Conservation (phyloP, 306 rosid genomes). For the Ormosia semicastrata region DNA sequence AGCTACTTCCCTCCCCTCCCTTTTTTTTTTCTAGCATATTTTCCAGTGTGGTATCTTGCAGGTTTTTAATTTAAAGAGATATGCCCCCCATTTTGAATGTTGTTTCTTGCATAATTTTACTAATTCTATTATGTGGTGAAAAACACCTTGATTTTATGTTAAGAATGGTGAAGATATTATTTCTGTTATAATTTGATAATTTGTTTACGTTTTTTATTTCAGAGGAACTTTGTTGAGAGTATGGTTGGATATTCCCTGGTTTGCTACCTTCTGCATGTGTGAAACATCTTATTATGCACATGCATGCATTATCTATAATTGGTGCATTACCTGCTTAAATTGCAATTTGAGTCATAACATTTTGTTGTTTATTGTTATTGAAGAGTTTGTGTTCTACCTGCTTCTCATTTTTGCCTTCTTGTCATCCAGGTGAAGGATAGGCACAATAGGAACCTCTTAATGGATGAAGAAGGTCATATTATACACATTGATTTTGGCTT, state of each 20-base stretch:
- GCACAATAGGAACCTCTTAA: slow-evolving; percentile 90
- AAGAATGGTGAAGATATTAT: slow-evolving; percentile 14
- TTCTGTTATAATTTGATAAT: slow-evolving; percentile 8
- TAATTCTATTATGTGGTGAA: neutral
- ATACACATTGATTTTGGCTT: slow-evolving; percentile 97
- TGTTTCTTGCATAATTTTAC: slow-evolving; percentile 14
- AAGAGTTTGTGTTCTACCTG: slow-evolving; percentile 2
- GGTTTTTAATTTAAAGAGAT: neutral
- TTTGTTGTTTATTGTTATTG: slow-evolving; percentile 1
- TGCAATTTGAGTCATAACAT: neutral
- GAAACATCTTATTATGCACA: slow-evolving; percentile 19
- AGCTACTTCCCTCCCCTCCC: neutral
- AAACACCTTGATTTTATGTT: slow-evolving; percentile 19
- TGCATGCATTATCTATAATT: slow-evolving; percentile 9
- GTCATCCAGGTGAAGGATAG: slow-evolving; percentile 79
- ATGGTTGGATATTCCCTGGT: slow-evolving; percentile 99
- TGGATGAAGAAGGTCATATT: slow-evolving; percentile 98
- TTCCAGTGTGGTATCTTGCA: neutral
- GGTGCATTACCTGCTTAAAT: slow-evolving; percentile 21
- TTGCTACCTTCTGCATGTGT: slow-evolving; percentile 94
- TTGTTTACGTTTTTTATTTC: slow-evolving; percentile 31
- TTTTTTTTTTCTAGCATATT: neutral
- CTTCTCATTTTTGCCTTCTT: slow-evolving; percentile 27
- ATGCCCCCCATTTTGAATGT: neutral
- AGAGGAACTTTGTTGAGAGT: slow-evolving; percentile 97